Percentiles rank a stretch among this genome's conserved stretches.
phyloP scores from a whole-genome alignment of 345 rosid genomes.

The Salix udensis region DNA sequence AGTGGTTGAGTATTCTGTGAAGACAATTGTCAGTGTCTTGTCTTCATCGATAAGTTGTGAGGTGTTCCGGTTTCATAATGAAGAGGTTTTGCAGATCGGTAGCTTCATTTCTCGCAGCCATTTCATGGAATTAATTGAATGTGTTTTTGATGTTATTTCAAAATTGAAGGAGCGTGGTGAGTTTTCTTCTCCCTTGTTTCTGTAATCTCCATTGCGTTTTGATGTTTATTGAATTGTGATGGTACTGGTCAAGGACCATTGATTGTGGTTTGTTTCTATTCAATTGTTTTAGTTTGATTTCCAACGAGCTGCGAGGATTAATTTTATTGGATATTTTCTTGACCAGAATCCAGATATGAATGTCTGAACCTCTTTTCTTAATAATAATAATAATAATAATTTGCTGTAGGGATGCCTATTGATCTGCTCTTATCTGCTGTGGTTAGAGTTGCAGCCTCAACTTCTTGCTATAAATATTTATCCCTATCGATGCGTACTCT shows the following conservation, averaged over 20 bases:
- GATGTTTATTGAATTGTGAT: neutral
- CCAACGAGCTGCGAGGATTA: no score
- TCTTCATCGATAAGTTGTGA: constrained; percentile 48
- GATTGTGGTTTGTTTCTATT: neutral
- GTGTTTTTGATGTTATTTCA: constrained; percentile 34
- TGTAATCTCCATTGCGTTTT: neutral
- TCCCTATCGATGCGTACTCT: constrained; percentile 8
- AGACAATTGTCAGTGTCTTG: constrained; percentile 50
- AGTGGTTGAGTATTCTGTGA: constrained; percentile 43
- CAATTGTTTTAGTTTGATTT: neutral
- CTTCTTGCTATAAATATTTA: constrained; percentile 33
- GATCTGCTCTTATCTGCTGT: constrained; percentile 42
- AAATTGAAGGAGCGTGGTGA: constrained; percentile 48
- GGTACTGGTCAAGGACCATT: neutral
- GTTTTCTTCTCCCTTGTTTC: constrained; percentile 4
- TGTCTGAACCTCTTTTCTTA: no score
- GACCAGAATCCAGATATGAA: no score
- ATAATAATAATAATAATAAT: no score
- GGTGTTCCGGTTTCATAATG: constrained; percentile 32
- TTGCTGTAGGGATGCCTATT: constrained; percentile 40
- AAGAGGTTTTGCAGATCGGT: constrained; percentile 48
- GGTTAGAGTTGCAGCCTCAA: constrained; percentile 43
- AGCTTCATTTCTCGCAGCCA: constrained; percentile 39
- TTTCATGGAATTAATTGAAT: constrained; percentile 43
- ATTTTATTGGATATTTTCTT: no score